These are phyloP conservation scores for Pleurotus platypus DNA, from an alignment of 768 basidiomycete species.

Conservation along the genomic window DNA sequence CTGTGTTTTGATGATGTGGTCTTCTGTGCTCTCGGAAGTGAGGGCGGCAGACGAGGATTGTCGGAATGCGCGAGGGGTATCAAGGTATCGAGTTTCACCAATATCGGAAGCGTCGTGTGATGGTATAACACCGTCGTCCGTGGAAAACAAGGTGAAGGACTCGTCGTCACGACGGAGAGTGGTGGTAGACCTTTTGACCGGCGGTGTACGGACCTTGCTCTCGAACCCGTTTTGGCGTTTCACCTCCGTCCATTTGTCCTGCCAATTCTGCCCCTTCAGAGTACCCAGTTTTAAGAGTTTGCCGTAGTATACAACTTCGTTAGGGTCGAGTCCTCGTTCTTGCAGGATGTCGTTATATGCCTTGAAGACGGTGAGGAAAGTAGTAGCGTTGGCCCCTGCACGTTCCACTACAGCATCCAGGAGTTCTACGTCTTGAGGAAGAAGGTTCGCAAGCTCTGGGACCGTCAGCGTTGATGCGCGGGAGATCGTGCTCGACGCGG, in stretches of 20 bases:
- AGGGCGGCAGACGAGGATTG: background rate
- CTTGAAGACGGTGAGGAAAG: constrained; percentile 79
- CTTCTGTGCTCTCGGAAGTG: constrained; percentile 1
- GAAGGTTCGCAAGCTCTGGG: constrained; percentile 50
- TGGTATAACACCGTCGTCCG: constrained; percentile 24
- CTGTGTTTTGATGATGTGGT: background rate
- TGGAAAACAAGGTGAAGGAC: constrained; percentile 40
- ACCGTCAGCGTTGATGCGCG: constrained; percentile 35
- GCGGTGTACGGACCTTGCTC: constrained; percentile 9
- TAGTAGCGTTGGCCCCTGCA: constrained; percentile 64
- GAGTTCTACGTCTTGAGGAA: constrained; percentile 59
- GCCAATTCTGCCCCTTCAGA: constrained; percentile 77
- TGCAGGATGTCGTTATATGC: constrained; percentile 79
- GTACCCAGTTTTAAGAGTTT: constrained; percentile 82
- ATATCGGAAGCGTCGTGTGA: constrained; percentile 1
- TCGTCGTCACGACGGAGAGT: constrained; percentile 27
- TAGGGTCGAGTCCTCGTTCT: constrained; percentile 72
- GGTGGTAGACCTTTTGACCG: constrained; percentile 5
- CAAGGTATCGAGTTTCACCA: constrained; percentile 3
- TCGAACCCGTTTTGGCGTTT: constrained; percentile 52
- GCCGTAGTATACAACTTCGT: constrained; percentile 79
- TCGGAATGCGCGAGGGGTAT: constrained; percentile 7
- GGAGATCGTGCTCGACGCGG: constrained; percentile 29
- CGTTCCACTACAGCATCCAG: constrained; percentile 72
- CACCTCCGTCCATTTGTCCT: constrained; percentile 73